Conservation (phyloP, 2,329 filamentous ascomycete species). For the Drechslerella coelobrocha region DNA sequence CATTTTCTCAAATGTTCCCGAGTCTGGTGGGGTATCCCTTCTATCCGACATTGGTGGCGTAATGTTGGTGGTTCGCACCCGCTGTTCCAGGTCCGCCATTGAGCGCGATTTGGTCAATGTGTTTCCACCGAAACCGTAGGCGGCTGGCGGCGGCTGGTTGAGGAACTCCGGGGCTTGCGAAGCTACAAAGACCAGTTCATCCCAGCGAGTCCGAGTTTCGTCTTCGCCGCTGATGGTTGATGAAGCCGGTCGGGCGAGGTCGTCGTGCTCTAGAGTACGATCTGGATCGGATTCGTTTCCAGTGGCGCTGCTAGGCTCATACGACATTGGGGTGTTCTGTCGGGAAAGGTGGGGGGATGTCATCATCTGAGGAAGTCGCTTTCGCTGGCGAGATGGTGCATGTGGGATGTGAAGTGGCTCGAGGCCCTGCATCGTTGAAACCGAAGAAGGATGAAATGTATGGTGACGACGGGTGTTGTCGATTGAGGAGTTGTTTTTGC, state of each 20-base stretch:
- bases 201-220: slow-evolving; percentile 46
- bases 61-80: slow-evolving; percentile 48
- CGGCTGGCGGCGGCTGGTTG: slow-evolving; percentile 44
- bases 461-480: slow-evolving; percentile 48
- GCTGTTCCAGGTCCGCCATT: slow-evolving; percentile 50
- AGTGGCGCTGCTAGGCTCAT: slow-evolving; percentile 46
- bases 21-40: slow-evolving; percentile 47
- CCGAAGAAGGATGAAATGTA: slow-evolving; percentile 47
- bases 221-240: slow-evolving; percentile 44
- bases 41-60: slow-evolving; percentile 49
- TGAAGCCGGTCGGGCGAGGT: slow-evolving; percentile 37
- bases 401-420: slow-evolving; percentile 48
- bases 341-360: slow-evolving; percentile 45
- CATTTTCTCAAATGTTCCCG: slow-evolving; percentile 52
- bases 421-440: slow-evolving; percentile 45
- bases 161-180: slow-evolving; percentile 47
- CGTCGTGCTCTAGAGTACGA: slow-evolving; percentile 46
- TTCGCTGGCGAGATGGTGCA: slow-evolving; percentile 47
- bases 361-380: slow-evolving; percentile 49
- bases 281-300: slow-evolving; percentile 50
- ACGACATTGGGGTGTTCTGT: slow-evolving; percentile 48
- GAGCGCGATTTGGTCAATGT: slow-evolving; percentile 48
- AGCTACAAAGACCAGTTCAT: slow-evolving; percentile 47
- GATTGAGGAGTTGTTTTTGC: slow-evolving; percentile 48
- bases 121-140: slow-evolving; percentile 46